Base-by-base conservation (phyloP, 192 early-diverging fungal species). In the Backusella westeae region DNA sequence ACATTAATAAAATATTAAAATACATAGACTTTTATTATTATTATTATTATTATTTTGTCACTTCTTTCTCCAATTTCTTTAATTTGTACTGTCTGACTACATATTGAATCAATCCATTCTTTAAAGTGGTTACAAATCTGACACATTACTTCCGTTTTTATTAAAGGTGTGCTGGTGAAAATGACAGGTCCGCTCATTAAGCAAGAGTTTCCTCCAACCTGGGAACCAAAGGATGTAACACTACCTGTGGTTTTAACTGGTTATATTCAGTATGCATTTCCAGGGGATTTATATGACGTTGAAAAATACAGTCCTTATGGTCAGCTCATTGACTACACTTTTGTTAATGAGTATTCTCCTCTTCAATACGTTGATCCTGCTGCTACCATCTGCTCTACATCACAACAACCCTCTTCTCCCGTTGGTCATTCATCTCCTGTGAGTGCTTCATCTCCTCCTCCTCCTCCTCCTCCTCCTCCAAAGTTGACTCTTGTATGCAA, bases 1-100 rank as follows among this genome's bases (percentile, higher is more conserved):
- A 38, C 35, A 69, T 38, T 63, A 63, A 63, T 63, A 63, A 63
- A 63, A 29, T 15, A 69, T 69, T 41, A 35, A 69, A 69, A 36
- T 41, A 9, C n/a, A 36, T 23, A 36, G 34, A 69, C 35, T 41
- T 38, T 69, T 41, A 32, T 32, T 32, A 32, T 32, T 32, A 32
- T 69, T 39, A 35, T n/a, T 39, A n/a, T 23, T 36, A 17, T 23
- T 69, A n/a, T 69, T 41, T 26, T 23, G 1, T 41, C 35, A 34
- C 34, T 21, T 69, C 15, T 36, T 38, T 63, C 23, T 14, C 8
- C n/a, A n/a, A n/a, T 56, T 56, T 23, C 19, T 44, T 14, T 14
- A 5, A 44, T 17, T 26, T 59, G 10, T 12, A 63, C 23, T 29
- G 10, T 29, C 23, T 63, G 26, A 63, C 56, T 26, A 59, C 53